Conservation (phyloP, 2,329 filamentous ascomycete genomes). For the Didymella glomerata region DNA sequence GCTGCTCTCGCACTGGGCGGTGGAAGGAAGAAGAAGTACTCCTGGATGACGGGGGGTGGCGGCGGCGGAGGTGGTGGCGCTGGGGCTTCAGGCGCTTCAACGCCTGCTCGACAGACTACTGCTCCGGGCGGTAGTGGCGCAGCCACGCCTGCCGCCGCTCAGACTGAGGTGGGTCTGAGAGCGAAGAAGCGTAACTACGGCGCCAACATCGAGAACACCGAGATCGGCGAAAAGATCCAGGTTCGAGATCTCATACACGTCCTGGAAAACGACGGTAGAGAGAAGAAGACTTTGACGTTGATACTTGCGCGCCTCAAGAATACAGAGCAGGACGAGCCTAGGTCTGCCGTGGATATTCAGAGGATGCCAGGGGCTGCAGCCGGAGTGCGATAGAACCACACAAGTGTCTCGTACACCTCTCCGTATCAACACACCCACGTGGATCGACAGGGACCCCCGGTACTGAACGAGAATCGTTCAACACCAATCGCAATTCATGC, state of each 20-base stretch:
- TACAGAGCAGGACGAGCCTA: constrained; percentile 40
- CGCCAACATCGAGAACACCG: constrained; percentile 79
- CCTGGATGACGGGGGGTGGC: constrained; percentile 71
- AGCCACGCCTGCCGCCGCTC: constrained; percentile 34
- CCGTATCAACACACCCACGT: background rate
- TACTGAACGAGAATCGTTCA: background rate
- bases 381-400: constrained; percentile 11
- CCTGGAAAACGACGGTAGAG: constrained; percentile 79
- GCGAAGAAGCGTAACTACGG: constrained; percentile 70
- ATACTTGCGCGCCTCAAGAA: constrained; percentile 45
- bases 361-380: constrained; percentile 21
- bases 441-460: background rate
- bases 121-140: constrained; percentile 38
- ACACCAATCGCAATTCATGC: no score
- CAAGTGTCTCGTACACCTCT: background rate
- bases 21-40: constrained; percentile 71
- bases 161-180: constrained; percentile 57
- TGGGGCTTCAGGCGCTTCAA: constrained; percentile 47
- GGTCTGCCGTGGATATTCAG: constrained; percentile 9
- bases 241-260: constrained; percentile 82
- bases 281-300: constrained; percentile 61
- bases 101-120: constrained; percentile 41
- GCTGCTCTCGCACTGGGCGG: constrained; percentile 77
- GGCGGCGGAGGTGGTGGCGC: constrained; percentile 47
- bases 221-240: constrained; percentile 81